phyloP scores from a whole-genome alignment of 2,329 filamentous ascomycete genomes.

The Colletotrichum truncatum region DNA sequence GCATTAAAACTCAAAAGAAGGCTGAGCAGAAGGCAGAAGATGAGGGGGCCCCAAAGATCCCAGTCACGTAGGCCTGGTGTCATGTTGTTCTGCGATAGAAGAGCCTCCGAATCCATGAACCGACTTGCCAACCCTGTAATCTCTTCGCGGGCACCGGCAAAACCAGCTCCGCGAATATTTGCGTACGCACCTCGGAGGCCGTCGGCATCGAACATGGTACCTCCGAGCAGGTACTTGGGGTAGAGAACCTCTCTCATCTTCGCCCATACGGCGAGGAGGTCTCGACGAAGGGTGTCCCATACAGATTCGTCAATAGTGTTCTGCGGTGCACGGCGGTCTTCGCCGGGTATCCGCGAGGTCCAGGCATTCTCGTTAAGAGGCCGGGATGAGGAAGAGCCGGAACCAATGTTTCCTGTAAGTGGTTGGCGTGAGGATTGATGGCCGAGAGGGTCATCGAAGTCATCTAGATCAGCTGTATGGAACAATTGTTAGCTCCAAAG shows the following conservation, averaged over 20 bases:
- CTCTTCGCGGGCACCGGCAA: constrained; percentile 69
- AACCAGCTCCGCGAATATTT: constrained; percentile 66
- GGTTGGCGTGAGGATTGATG: constrained; percentile 77
- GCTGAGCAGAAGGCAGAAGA: constrained; percentile 91
- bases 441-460: constrained; percentile 88
- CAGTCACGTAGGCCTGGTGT: constrained; percentile 92
- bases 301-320: constrained; percentile 98
- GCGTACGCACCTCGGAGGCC: constrained; percentile 70
- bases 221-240: constrained; percentile 88
- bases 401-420: constrained; percentile 83
- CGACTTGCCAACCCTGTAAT: constrained; percentile 68
- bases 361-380: constrained; percentile 81
- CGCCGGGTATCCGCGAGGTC: constrained; percentile 88
- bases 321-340: constrained; percentile 87
- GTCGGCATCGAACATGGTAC: constrained; percentile 68
- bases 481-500: background rate
- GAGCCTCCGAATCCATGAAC: constrained; percentile 70
- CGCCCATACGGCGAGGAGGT: constrained; percentile 92
- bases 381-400: constrained; percentile 59
- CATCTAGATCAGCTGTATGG: constrained; percentile 79
- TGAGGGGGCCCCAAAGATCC: constrained; percentile 97
- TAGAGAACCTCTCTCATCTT: constrained; percentile 98
- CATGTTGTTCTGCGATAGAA: constrained; percentile 75
- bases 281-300: constrained; percentile 95
- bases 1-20: constrained; percentile 88